Evolutionary conservation across 768 basidiomycete genomes (phyloP).

Genomic region (Russula dissimulans): DNA sequence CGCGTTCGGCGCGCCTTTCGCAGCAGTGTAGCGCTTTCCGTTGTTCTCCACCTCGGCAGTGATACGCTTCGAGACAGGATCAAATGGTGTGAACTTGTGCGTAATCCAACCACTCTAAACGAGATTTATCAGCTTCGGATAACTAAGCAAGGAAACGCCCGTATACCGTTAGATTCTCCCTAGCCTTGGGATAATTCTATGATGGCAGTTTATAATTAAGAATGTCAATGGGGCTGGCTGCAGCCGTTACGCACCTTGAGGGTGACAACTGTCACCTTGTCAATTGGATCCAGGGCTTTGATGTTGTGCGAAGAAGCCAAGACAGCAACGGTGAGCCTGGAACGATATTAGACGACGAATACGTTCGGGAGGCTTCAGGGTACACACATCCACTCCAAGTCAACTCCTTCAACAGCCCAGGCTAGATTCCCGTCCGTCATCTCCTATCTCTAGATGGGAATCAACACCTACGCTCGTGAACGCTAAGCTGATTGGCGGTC

Average conservation of each 20-base stretch:
- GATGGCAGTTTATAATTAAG: background rate
- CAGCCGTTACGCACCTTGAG: slow-evolving; percentile 25
- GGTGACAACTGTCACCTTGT: slow-evolving; percentile 37
- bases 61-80: slow-evolving; percentile 44
- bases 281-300: slow-evolving; percentile 39
- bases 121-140: background rate
- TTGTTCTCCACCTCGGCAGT: slow-evolving; percentile 38
- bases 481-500: slow-evolving; percentile 40
- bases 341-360: background rate
- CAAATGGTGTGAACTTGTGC: slow-evolving; percentile 38
- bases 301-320: slow-evolving; percentile 40
- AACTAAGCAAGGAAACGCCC: background rate
- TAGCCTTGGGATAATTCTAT: slow-evolving; percentile 36
- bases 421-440: background rate
- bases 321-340: slow-evolving; percentile 33
- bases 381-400: slow-evolving; percentile 26
- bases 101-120: slow-evolving; percentile 35
- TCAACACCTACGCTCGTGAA: slow-evolving; percentile 31
- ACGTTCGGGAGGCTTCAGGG: background rate
- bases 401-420: slow-evolving; percentile 23
- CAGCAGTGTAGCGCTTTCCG: slow-evolving; percentile 34
- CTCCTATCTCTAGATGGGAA: background rate
- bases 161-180: slow-evolving; percentile 25
- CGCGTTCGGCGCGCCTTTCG: slow-evolving; percentile 41
- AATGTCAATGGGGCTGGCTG: background rate